phyloP scores from a whole-genome alignment of 805 yeast species.

The Starmerella bombicola region DNA sequence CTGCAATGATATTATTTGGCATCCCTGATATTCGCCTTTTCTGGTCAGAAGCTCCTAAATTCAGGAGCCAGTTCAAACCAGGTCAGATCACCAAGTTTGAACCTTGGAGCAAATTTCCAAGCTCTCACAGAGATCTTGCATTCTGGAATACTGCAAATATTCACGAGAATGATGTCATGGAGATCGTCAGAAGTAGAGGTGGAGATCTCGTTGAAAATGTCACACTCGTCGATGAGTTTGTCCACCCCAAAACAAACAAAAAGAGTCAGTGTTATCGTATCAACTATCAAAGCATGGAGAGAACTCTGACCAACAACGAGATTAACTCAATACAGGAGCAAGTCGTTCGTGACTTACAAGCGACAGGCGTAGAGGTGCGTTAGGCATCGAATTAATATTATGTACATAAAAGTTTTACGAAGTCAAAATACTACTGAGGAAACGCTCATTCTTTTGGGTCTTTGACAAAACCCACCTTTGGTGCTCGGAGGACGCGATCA shows the following conservation, averaged over 20 bases:
- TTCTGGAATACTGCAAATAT: conserved; percentile 61
- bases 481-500: conserved; percentile 83
- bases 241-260: conserved; percentile 68
- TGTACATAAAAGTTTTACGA: too few species aligned
- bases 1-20: conserved; percentile 91
- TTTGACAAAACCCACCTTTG: conserved; percentile 81
- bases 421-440: too few species aligned
- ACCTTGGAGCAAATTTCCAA: conserved; percentile 87
- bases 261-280: conserved; percentile 79
- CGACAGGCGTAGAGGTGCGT: conserved; percentile 29
- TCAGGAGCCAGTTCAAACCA: conserved; percentile 54
- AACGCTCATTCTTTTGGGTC: conserved; percentile 13
- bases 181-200: conserved; percentile 65
- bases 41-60: conserved; percentile 78
- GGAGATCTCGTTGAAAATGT: conserved; percentile 88
- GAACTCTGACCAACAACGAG: conserved; percentile 76
- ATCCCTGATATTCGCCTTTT: conserved; percentile 89
- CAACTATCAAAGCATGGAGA: conserved; percentile 90
- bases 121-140: conserved; percentile 73
- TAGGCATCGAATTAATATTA: too few species aligned
- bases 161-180: conserved; percentile 90
- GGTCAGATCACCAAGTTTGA: conserved; percentile 59
- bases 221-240: conserved; percentile 61
- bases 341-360: conserved; percentile 47
- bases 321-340: conserved; percentile 58